Conservation (phyloP, 73 alveolate genomes). For the Breviolum minutum region DNA sequence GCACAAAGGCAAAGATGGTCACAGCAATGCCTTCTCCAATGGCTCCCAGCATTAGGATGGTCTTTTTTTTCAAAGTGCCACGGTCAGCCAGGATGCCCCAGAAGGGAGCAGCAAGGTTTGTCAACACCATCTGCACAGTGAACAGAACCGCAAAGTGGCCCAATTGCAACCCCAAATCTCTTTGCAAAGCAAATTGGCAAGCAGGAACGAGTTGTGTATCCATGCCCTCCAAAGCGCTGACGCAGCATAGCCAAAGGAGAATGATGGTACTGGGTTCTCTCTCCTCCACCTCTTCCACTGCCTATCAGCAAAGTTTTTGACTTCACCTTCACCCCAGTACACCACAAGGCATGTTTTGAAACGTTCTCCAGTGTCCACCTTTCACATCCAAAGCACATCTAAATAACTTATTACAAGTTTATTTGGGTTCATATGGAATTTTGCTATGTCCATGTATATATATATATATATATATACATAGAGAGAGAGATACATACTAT, state of each 20-base stretch:
- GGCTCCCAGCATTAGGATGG: slow-evolving; percentile 63
- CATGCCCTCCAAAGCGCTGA: slow-evolving; percentile 91
- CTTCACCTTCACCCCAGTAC: too few species aligned
- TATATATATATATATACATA: too few species aligned
- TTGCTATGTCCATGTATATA: too few species aligned
- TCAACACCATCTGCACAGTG: slow-evolving; percentile 93
- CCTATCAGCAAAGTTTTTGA: not conserved
- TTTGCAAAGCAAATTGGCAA: slow-evolving; percentile 89
- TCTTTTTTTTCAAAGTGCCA: slow-evolving; percentile 63
- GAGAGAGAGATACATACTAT: too few species aligned
- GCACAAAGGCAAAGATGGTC: slow-evolving; percentile 88
- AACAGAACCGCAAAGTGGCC: slow-evolving; percentile 83
- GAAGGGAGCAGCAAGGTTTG: slow-evolving; percentile 91
- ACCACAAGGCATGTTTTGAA: too few species aligned
- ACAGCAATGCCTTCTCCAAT: slow-evolving; percentile 76
- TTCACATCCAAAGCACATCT: too few species aligned
- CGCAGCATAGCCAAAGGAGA: slow-evolving; percentile 93
- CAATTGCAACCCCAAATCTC: slow-evolving; percentile 67
- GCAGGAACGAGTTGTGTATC: slow-evolving; percentile 90
- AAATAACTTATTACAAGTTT: too few species aligned
- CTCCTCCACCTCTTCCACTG: not conserved
- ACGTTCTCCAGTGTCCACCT: too few species aligned
- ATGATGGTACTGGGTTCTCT: slow-evolving; percentile 74
- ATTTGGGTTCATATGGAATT: too few species aligned
- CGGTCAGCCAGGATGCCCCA: slow-evolving; percentile 93